These are phyloP conservation scores for Solidago caesia DNA, from an alignment of 129 eudicot genomes.

Conservation along the genomic window DNA sequence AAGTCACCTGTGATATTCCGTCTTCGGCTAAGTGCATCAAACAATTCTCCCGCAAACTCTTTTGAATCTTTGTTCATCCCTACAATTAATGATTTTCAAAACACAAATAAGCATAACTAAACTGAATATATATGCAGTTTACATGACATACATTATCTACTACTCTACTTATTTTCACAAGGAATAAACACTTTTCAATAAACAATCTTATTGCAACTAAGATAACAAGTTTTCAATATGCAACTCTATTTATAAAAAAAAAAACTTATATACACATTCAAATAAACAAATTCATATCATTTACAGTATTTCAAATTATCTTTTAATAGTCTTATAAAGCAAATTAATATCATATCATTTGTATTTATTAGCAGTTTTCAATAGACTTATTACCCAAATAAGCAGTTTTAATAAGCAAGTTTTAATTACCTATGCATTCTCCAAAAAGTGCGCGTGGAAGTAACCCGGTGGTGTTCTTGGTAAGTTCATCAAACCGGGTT, in stretches of 20 bases:
- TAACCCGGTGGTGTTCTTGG: slow-evolving; percentile 48
- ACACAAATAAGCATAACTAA: neutral
- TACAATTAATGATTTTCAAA: slow-evolving; percentile 10
- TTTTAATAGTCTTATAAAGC: too few species aligned
- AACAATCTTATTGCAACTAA: too few species aligned
- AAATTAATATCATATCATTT: too few species aligned
- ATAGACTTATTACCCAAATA: neutral
- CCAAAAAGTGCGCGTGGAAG: slow-evolving; percentile 63
- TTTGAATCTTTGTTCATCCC: slow-evolving; percentile 80
- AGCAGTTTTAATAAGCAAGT: neutral
- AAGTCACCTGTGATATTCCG: slow-evolving; percentile 55
- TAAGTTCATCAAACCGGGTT: slow-evolving; percentile 56
- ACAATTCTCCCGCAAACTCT: slow-evolving; percentile 72
- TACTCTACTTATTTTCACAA: too few species aligned
- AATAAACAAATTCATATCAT: too few species aligned
- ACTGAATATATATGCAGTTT: neutral
- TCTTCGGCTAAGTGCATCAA: slow-evolving; percentile 77
- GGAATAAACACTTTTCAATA: too few species aligned
- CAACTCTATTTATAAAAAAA: too few species aligned
- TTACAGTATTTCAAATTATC: too few species aligned
- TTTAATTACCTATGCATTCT: slow-evolving; percentile 67
- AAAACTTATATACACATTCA: too few species aligned
- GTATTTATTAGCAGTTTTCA: too few species aligned
- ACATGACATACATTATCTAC: neutral
- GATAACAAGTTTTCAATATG: too few species aligned